phyloP scores from a whole-genome alignment of 768 basidiomycete genomes.

The Hemileccinum rubropunctum region DNA sequence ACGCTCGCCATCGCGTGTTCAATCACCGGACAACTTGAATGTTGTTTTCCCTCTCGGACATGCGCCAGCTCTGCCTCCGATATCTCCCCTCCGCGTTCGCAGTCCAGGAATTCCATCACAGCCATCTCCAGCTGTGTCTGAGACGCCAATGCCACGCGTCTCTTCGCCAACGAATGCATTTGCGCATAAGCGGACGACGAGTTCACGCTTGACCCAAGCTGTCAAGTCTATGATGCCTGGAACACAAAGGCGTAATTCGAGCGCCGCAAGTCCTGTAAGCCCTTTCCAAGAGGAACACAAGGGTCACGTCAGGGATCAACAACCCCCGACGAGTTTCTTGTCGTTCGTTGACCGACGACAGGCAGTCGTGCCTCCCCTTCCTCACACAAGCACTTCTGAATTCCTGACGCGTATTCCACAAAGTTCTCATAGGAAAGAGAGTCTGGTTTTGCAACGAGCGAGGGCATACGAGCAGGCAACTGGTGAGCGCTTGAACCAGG shows the following conservation, averaged over 20 bases:
- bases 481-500: slow-evolving; percentile 7
- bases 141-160: slow-evolving; percentile 14
- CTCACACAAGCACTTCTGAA: slow-evolving; percentile 5
- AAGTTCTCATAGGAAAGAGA: slow-evolving; percentile 17
- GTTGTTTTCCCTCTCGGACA: slow-evolving; percentile 6
- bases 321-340: slow-evolving; percentile 9
- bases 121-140: slow-evolving; percentile 16
- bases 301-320: slow-evolving; percentile 7
- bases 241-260: slow-evolving; percentile 14
- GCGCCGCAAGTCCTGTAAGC: neutral
- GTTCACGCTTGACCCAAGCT: slow-evolving; percentile 20
- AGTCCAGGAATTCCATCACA: slow-evolving; percentile 12
- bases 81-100: slow-evolving; percentile 20
- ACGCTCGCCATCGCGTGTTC: slow-evolving; percentile 18
- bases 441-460: slow-evolving; percentile 30
- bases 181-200: slow-evolving; percentile 17
- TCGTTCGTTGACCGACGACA: slow-evolving; percentile 17
- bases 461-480: slow-evolving; percentile 27
- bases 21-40: slow-evolving; percentile 2
- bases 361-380: neutral
- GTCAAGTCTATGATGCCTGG: slow-evolving; percentile 28
- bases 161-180: slow-evolving; percentile 7
- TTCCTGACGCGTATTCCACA: slow-evolving; percentile 7
- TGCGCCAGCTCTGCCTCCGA: slow-evolving; percentile 1
- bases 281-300: slow-evolving; percentile 6